phyloP scores from a whole-genome alignment of 495 filamentous ascomycete genomes.

The Cetradonia linearis region DNA sequence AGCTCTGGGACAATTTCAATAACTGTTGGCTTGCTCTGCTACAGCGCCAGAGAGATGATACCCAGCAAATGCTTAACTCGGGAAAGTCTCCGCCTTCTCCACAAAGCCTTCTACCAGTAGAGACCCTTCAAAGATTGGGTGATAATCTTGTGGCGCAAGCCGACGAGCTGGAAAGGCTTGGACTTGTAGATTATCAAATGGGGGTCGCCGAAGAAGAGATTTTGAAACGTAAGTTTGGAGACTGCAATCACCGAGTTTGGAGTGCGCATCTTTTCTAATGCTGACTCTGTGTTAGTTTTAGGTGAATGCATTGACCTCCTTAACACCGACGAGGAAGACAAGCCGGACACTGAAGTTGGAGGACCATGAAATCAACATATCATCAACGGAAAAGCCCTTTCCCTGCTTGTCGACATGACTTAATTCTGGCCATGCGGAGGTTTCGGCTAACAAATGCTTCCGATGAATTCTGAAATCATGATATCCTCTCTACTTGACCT shows the following conservation, averaged over 20 bases:
- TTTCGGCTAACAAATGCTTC: background rate
- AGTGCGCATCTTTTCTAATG: background rate
- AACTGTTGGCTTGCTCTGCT: conserved; percentile 82
- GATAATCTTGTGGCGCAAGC: conserved; percentile 70
- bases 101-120: conserved; percentile 55
- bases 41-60: conserved; percentile 77
- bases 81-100: conserved; percentile 49
- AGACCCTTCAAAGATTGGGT: conserved; percentile 68
- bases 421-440: background rate
- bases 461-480: background rate
- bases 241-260: background rate
- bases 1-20: conserved; percentile 92
- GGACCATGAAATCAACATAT: background rate
- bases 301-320: conserved; percentile 35
- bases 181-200: conserved; percentile 93
- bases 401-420: background rate
- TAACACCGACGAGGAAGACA: background rate
- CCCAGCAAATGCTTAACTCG: conserved; percentile 45
- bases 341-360: background rate
- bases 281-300: conserved; percentile 41
- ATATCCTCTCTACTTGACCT: background rate
- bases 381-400: background rate
- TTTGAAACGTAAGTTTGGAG: conserved; percentile 43
- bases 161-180: conserved; percentile 76
- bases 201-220: conserved; percentile 95